Base-by-base conservation (phyloP, 441 rosid species). In the Croton laevigatus region DNA sequence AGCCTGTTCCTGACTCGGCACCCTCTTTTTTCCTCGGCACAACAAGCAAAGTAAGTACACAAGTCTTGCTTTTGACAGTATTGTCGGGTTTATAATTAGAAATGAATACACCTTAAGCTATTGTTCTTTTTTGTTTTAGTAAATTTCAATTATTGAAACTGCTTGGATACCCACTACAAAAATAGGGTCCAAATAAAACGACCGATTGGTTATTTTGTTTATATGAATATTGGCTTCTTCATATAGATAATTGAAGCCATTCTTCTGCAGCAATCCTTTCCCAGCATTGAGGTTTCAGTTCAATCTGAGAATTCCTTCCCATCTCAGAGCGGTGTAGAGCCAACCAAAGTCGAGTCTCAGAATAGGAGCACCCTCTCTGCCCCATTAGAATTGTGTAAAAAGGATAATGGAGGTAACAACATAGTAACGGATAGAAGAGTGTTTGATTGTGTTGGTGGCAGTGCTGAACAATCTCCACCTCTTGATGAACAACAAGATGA, bases 401-500 rank as follows among this genome's bases (percentile, higher is more conserved):
- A 77, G 32, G 83, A 76, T 59, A 68, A 78, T 32, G 81, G 75
- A 59, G 71, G 70, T 60, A 80, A 82, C 59, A 59, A 65, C 48
- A 53, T 74, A 46, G 66, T 62, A 54, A 71, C 72, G 36, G 84
- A 86, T 58, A 87, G 80, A 71, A 84, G 81, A 82, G 81, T 71
- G 44, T 72, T 71, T 64, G 88, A 85, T 66, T 51, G 76, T 68
- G 74, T 74, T 65, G 87, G 77, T 65, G 84, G 82, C 57, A 73
- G 76, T 46, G 63, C 72, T 45, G 96, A 80, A 70, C 84, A 75
- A 66, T 82, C 88, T 71, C 81, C 87, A 3, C 85, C 86, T 51
- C 79, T 83, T 68, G 95, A 87, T 58, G 97, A 83, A 75, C 88
- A 72, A 68, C 85, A 81, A 55, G 88, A 90, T 65, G 97, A 82